Evolutionary conservation across 1,139 yeast species (phyloP), one percentile per base, ranked within the genome.

Genomic region (Kurtzmaniella quercitrusa): DNA sequence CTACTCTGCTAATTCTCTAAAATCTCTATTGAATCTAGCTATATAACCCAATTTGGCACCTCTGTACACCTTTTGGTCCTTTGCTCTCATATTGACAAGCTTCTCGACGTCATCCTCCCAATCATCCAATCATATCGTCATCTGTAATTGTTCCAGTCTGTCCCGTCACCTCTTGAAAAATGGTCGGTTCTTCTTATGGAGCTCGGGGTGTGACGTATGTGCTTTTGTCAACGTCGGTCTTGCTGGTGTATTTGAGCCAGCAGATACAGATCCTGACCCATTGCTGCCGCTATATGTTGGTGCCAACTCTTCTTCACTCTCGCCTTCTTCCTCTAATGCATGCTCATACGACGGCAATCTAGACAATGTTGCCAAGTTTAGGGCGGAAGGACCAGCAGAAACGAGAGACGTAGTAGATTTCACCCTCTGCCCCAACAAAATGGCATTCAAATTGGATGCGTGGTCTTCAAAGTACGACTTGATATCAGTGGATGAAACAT

Each of bases 281-380:
- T 47, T 51, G 11, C 47, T 51, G 8, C 46, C 50, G 12, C 54
- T 51, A 46, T 66, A 66, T n/a, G 45, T 49, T 1, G 75, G 75
- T 2, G 74, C 66, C 41, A 64, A 63, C 34, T 61, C 70, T 3
- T 57, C 59, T 8, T 46, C 40, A 0, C 50, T 56, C 21, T 59
- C 63, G 11, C 58, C 62, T 34, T 61, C 65, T 31, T 58, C 65
- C 23, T 65, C 68, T 17, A 68, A 47, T 0, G 75, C 74, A 42
- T 65, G 66, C 14, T 56, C 60, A 46, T 70, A 70, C 2, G 72
- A 56, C 0, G 75, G 75, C 3, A 66, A 66, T 36, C 59, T 55
- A 42, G 63, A 60, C 17, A 66, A 54, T 10, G 53, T 45, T 7
- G 51, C 48, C 16, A 60, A 54, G 23, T 21, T 21, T 21, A 21